Conservation (phyloP, 2,329 filamentous ascomycete species). For the Claviceps sp. region DNA sequence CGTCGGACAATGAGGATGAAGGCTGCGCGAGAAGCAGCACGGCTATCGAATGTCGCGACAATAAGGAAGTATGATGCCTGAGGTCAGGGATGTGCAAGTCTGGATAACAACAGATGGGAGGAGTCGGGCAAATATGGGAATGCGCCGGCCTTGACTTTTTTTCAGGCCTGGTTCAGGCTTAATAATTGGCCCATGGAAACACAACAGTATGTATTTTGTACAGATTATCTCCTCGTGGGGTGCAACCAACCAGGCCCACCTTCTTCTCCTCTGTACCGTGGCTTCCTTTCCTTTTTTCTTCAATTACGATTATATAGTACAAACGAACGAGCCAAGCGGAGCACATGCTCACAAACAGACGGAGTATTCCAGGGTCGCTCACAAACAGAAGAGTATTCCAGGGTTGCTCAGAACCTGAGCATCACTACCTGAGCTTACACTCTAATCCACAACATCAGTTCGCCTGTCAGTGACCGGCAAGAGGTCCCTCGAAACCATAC, state of each 20-base stretch:
- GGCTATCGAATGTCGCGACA: not conserved
- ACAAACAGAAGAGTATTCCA: not conserved
- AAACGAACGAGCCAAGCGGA: not conserved
- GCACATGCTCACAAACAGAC: not conserved
- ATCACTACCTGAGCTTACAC: too few species aligned
- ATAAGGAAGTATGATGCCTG: not conserved
- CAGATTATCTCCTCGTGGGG: not conserved
- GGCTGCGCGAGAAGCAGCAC: not conserved
- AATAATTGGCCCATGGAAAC: not conserved
- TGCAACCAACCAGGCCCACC: not conserved
- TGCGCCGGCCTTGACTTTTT: conserved; percentile 2
- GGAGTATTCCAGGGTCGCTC: not conserved
- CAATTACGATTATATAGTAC: not conserved
- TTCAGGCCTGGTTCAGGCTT: not conserved
- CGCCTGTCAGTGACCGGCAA: too few species aligned
- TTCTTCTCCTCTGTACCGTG: not conserved
- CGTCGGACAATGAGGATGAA: not conserved
- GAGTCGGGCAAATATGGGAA: conserved; percentile 4
- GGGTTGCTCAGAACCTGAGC: too few species aligned
- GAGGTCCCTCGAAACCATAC: too few species aligned
- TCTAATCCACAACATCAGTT: too few species aligned
- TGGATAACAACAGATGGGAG: conserved; percentile 5
- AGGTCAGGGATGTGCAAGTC: conserved; percentile 3
- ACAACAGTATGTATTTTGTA: not conserved
- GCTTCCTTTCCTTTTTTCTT: not conserved